Conservation (phyloP, 345 rosid species). For the Eucalyptus pauciflora region DNA sequence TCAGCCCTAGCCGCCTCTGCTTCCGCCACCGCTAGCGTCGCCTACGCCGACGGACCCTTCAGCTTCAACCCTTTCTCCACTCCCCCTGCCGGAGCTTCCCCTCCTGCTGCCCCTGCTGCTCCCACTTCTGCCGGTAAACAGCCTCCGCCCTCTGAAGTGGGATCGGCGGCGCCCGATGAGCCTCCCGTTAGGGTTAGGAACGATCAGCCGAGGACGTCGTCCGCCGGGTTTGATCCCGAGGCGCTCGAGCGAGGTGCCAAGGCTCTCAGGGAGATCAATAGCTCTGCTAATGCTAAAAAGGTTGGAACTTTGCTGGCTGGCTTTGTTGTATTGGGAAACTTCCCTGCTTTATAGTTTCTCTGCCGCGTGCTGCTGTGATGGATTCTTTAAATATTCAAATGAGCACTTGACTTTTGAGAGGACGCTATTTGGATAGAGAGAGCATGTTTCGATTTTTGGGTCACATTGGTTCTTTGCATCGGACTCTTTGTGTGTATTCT, state of each 20-base stretch:
- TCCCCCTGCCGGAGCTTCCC: slow-evolving; percentile 3
- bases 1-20: slow-evolving; percentile 66
- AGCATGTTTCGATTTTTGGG: not conserved
- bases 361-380: not conserved
- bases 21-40: slow-evolving; percentile 21
- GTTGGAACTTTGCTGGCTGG: slow-evolving; percentile 7
- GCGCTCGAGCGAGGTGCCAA: slow-evolving; percentile 84
- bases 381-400: not conserved
- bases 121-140: slow-evolving; percentile 17
- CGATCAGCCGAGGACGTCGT: slow-evolving; percentile 64
- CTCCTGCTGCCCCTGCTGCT: not conserved
- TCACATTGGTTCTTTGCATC: not conserved
- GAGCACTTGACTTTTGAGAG: not conserved
- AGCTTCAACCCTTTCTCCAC: slow-evolving; percentile 29
- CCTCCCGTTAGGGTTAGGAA: slow-evolving; percentile 39
- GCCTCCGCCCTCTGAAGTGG: slow-evolving; percentile 16
- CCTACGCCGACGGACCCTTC: slow-evolving; percentile 63
- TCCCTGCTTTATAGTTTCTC: not conserved
- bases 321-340: not conserved
- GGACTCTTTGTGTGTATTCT: not conserved
- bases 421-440: not conserved
- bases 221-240: slow-evolving; percentile 90
- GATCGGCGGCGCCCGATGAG: slow-evolving; percentile 4
- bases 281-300: slow-evolving; percentile 71
- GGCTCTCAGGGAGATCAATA: slow-evolving; percentile 54